Conservation (phyloP, 148 eudicot genomes). For the Amaranthus palmeri region DNA sequence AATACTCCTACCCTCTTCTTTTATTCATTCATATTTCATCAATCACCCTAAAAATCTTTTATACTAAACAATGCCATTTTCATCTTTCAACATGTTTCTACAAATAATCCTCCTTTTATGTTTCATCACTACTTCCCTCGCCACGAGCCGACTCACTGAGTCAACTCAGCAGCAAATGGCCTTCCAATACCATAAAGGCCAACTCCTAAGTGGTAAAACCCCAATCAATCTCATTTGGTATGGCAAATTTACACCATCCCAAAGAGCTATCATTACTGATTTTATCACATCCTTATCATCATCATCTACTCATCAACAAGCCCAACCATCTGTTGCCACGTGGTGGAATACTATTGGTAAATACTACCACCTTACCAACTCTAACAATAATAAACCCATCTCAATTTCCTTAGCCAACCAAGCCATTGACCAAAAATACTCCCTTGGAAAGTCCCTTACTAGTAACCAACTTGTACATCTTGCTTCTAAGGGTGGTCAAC, state of each 20-base stretch:
- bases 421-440: constrained; percentile 22
- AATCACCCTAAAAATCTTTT: too few relatives aligned
- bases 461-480: constrained; percentile 9
- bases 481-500: constrained; percentile 25
- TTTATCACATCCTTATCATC: constrained; percentile 32
- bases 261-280: constrained; percentile 34
- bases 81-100: not conserved
- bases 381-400: constrained; percentile 12
- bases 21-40: too few relatives aligned
- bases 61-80: too few relatives aligned
- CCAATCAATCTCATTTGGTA: constrained; percentile 43
- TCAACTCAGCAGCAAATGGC: constrained; percentile 14
- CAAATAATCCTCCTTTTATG: constrained; percentile 1
- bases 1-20: too few relatives aligned
- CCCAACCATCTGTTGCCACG: constrained; percentile 27
- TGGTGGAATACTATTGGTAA: constrained; percentile 37
- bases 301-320: not conserved
- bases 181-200: constrained; percentile 38
- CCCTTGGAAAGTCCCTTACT: constrained; percentile 35
- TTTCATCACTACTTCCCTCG: not conserved
- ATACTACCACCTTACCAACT: constrained; percentile 23
- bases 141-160: constrained; percentile 11
- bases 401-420: constrained; percentile 23
- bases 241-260: constrained; percentile 32
- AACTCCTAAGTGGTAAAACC: constrained; percentile 34